These are phyloP conservation scores for Ceratobasidium sp. DNA, from an alignment of 1,284 basidiomycete species.

Conservation along the genomic window DNA sequence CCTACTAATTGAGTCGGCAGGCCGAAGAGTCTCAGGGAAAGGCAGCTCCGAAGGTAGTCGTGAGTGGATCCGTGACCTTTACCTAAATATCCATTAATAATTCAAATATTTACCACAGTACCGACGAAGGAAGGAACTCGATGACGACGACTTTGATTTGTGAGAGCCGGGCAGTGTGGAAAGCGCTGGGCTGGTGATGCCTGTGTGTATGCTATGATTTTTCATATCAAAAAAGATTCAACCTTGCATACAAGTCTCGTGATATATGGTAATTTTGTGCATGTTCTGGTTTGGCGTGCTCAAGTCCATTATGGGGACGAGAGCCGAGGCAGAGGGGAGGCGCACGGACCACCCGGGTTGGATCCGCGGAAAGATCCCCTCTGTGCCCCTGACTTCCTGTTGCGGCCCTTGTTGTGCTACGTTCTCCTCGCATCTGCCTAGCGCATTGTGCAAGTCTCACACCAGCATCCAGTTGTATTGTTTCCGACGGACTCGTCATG, in stretches of 20 bases:
- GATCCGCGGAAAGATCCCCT: conserved; percentile 22
- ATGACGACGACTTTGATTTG: conserved; percentile 69
- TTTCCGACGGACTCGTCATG: conserved; percentile 1
- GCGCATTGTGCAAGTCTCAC: conserved; percentile 16
- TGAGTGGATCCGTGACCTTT: conserved; percentile 51
- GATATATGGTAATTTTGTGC: neutral
- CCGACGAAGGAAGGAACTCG: conserved; percentile 67
- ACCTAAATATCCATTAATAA: conserved; percentile 24
- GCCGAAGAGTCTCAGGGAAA: conserved; percentile 68
- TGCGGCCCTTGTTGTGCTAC: conserved; percentile 24
- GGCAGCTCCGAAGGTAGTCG: conserved; percentile 66
- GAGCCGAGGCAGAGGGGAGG: conserved; percentile 14
- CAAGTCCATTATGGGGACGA: neutral
- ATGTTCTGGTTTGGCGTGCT: neutral
- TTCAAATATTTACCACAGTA: conserved; percentile 58
- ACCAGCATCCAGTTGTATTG: conserved; percentile 1
- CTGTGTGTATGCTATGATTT: conserved; percentile 11
- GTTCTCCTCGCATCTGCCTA: conserved; percentile 17
- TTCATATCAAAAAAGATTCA: neutral
- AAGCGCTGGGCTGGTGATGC: neutral
- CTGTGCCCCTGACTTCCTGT: conserved; percentile 26
- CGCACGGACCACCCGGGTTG: neutral
- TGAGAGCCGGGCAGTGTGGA: conserved; percentile 48
- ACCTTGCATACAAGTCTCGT: neutral
- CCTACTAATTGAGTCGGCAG: conserved; percentile 51